Conservation (phyloP, 1,284 basidiomycete species). For the Cutaneotrichosporon sp. region DNA sequence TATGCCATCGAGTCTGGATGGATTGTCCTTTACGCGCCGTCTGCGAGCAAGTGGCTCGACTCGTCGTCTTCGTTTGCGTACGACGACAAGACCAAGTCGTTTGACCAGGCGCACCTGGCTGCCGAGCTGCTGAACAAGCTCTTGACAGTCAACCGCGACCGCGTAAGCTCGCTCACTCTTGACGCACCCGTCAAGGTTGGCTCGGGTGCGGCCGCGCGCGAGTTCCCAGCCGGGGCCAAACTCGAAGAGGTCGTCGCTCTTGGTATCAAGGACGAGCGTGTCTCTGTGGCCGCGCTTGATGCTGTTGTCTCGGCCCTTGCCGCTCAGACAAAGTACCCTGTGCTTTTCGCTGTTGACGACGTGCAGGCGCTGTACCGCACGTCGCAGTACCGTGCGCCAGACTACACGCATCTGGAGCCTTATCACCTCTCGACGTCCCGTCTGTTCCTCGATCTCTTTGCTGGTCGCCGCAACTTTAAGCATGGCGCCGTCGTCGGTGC, state of each 20-base stretch:
- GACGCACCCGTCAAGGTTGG: slow-evolving; percentile 39
- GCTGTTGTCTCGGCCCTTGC: slow-evolving; percentile 62
- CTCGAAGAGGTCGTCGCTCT: slow-evolving; percentile 59
- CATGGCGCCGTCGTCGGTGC: slow-evolving; percentile 38
- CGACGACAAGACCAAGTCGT: slow-evolving; percentile 67
- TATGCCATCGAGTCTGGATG: slow-evolving; percentile 67
- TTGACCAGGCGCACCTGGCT: slow-evolving; percentile 62
- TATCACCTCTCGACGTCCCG: slow-evolving; percentile 79
- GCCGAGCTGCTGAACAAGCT: slow-evolving; percentile 41
- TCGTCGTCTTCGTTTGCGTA: slow-evolving; percentile 71
- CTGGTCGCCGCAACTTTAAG: slow-evolving; percentile 61
- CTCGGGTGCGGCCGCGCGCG: slow-evolving; percentile 41
- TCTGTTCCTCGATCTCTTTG: slow-evolving; percentile 67
- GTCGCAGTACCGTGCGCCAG: slow-evolving; percentile 70
- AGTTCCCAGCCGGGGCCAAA: slow-evolving; percentile 53
- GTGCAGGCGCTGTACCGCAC: slow-evolving; percentile 73
- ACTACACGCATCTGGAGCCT: slow-evolving; percentile 64
- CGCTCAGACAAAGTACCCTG: slow-evolving; percentile 64
- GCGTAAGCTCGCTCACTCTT: slow-evolving; percentile 31
- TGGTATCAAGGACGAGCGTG: slow-evolving; percentile 55
- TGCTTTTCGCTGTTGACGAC: slow-evolving; percentile 81
- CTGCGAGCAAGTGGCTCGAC: slow-evolving; percentile 68
- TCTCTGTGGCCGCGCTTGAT: slow-evolving; percentile 63
- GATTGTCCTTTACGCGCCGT: slow-evolving; percentile 83
- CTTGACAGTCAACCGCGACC: slow-evolving; percentile 40